Conservation (phyloP, 176 grass and related monocot genomes). For the Rhynchospora tenuis region DNA sequence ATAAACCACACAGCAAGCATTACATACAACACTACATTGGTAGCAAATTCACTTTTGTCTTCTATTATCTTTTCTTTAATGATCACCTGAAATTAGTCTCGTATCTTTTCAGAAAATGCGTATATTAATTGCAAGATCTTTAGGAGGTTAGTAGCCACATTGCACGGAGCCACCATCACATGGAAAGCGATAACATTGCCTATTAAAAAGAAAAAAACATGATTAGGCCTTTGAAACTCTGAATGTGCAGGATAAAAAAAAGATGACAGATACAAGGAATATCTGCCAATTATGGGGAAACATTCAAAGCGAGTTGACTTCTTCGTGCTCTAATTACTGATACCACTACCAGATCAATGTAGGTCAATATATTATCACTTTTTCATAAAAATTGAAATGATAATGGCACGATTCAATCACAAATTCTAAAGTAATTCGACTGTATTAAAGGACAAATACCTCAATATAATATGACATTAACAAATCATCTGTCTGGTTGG, state of each 20-base stretch:
- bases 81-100: neutral
- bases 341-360: too few species aligned
- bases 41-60: neutral
- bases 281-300: neutral
- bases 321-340: neutral
- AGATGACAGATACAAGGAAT: neutral
- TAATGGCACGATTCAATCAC: neutral
- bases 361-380: neutral
- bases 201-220: slow-evolving; percentile 1
- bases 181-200: slow-evolving; percentile 27
- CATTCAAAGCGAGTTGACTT: neutral
- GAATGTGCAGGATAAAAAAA: neutral
- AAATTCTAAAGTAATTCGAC: neutral
- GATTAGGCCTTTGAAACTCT: neutral
- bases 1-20: neutral
- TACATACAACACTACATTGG: neutral
- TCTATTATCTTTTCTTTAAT: neutral
- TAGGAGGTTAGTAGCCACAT: neutral
- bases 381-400: neutral
- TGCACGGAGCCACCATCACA: neutral
- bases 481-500: slow-evolving; percentile 1
- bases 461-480: slow-evolving; percentile 25
- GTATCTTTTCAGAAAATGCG: neutral
- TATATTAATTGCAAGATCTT: neutral
- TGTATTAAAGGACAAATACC: slow-evolving; percentile 22